Evolutionary conservation across 805 yeast species (phyloP).

Genomic region (Priceomyces fermenticarens): DNA sequence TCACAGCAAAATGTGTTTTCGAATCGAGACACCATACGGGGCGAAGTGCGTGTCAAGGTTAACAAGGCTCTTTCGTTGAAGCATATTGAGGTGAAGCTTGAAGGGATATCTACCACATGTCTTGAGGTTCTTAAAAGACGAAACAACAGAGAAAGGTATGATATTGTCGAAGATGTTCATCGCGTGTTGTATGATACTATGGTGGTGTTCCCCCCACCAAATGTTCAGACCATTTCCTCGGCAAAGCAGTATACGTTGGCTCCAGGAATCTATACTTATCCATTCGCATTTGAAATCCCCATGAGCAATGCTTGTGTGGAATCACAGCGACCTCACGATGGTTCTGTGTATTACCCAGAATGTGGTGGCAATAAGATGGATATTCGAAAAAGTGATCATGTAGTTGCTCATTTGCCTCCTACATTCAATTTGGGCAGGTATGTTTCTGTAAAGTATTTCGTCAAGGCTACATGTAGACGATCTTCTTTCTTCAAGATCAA

Average conservation of each 20-base stretch:
- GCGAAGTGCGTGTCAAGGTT: constrained; percentile 37
- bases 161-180: constrained; percentile 36
- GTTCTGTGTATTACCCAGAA: constrained; percentile 31
- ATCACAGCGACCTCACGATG: no score
- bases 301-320: constrained; percentile 39
- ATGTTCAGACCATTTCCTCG: constrained; percentile 41
- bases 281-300: constrained; percentile 47
- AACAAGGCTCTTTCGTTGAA: constrained; percentile 41
- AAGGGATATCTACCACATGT: constrained; percentile 44
- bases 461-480: constrained; percentile 59
- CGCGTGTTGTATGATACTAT: constrained; percentile 47
- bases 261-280: constrained; percentile 51
- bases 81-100: constrained; percentile 50
- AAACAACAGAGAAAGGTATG: constrained; percentile 14
- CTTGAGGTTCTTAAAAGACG: constrained; percentile 24
- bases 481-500: constrained; percentile 48
- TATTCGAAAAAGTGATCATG: constrained; percentile 29
- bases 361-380: constrained; percentile 27
- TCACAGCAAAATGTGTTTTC: constrained; percentile 39
- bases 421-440: constrained; percentile 28
- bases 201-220: constrained; percentile 52
- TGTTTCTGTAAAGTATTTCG: constrained; percentile 49
- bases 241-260: constrained; percentile 45
- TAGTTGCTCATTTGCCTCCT: constrained; percentile 30
- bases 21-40: constrained; percentile 43